These are phyloP conservation scores for Mortierella antarctica DNA, from an alignment of 192 early-diverging fungal species.

Conservation along the genomic window DNA sequence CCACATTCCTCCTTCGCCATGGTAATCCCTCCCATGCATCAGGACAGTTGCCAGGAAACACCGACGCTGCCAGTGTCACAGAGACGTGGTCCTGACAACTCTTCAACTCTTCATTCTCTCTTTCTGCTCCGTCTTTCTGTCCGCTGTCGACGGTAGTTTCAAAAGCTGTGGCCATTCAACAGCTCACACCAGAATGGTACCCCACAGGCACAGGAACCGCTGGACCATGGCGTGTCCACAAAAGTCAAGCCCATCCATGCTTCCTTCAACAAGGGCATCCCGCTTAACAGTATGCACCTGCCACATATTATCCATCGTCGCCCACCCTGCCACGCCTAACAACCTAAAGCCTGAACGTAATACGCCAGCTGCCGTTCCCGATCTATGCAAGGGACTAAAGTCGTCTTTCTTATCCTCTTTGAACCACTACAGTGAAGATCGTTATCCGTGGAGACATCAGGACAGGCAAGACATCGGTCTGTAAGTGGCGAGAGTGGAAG, in stretches of 20 bases:
- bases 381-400: no score
- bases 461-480: conserved; percentile 66
- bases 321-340: no score
- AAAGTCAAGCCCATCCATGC: conserved; percentile 51
- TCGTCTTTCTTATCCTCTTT: neutral
- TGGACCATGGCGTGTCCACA: conserved; percentile 42
- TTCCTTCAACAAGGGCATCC: conserved; percentile 47
- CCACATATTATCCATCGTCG: no score
- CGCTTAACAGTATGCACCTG: conserved; percentile 39
- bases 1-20: conserved; percentile 2
- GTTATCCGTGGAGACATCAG: conserved; percentile 68
- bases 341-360: no score
- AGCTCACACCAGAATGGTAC: conserved; percentile 15
- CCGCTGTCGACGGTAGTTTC: conserved; percentile 22
- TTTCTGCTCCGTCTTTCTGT: no score
- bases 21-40: conserved; percentile 1
- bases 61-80: neutral
- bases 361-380: no score
- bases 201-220: conserved; percentile 2
- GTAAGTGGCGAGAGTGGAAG: conserved; percentile 42
- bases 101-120: neutral
- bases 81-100: neutral
- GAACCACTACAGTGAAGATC: conserved; percentile 61
- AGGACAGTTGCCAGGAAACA: neutral
- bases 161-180: conserved; percentile 50